phyloP scores from a whole-genome alignment of 192 early-diverging fungal species.

The Martensiomyces pterosporus region DNA sequence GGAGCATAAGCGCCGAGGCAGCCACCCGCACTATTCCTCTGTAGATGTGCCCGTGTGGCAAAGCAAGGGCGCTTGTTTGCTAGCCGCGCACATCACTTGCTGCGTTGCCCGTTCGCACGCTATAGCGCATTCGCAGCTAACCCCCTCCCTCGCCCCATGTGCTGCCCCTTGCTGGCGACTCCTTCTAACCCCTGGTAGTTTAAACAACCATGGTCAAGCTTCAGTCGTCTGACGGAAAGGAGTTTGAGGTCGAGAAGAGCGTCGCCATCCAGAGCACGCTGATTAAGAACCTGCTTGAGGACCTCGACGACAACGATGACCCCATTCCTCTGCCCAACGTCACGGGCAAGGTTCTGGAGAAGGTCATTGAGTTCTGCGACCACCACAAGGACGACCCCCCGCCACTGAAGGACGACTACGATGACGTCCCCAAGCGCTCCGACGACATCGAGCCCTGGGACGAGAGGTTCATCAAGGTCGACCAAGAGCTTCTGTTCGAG shows the following conservation, averaged over 20 bases:
- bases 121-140: too few relatives aligned
- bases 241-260: conserved; percentile 60
- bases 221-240: conserved; percentile 59
- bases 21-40: too few relatives aligned
- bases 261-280: conserved; percentile 71
- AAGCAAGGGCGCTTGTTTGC: too few relatives aligned
- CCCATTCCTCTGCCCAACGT: conserved; percentile 81
- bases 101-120: too few relatives aligned
- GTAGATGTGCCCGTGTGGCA: too few relatives aligned
- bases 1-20: too few relatives aligned
- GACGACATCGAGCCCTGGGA: conserved; percentile 81
- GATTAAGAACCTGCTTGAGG: conserved; percentile 80
- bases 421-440: conserved; percentile 56
- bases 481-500: conserved; percentile 77
- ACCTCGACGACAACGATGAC: conserved; percentile 62
- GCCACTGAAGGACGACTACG: conserved; percentile 47
- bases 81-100: too few relatives aligned
- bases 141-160: too few relatives aligned
- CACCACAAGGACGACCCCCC: conserved; percentile 73
- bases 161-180: too few relatives aligned
- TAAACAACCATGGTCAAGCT: conserved; percentile 48
- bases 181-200: background rate
- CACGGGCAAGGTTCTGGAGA: conserved; percentile 63
- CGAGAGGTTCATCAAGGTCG: conserved; percentile 71
- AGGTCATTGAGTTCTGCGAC: conserved; percentile 82